These are phyloP conservation scores for Bassia scoparia DNA, from an alignment of 148 eudicot species.

Conservation along the genomic window DNA sequence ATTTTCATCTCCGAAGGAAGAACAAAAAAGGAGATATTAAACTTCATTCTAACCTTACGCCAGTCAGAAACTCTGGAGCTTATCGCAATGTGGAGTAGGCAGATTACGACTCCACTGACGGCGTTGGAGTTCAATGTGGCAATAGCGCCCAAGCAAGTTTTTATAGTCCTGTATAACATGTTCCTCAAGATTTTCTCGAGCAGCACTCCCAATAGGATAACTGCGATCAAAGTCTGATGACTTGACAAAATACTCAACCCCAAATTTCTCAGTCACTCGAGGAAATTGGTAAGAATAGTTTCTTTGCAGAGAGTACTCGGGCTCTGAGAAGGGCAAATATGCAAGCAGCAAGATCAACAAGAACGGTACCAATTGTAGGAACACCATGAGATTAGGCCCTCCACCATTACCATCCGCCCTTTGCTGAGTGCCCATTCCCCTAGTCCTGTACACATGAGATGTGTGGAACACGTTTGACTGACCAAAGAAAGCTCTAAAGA, in stretches of 20 bases:
- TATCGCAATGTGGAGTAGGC: slow-evolving; percentile 92
- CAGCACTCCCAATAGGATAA: slow-evolving; percentile 66
- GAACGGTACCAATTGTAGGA: slow-evolving; percentile 74
- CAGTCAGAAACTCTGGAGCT: slow-evolving; percentile 58
- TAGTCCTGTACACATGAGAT: slow-evolving; percentile 63
- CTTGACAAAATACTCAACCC: slow-evolving; percentile 72
- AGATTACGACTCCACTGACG: slow-evolving; percentile 87
- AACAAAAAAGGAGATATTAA: neutral
- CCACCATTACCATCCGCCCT: slow-evolving; percentile 51
- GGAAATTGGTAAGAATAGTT: slow-evolving; percentile 65
- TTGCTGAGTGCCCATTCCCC: slow-evolving; percentile 48
- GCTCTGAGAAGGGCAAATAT: slow-evolving; percentile 86
- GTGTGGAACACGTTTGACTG: slow-evolving; percentile 55
- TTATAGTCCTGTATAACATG: slow-evolving; percentile 79
- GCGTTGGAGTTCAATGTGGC: slow-evolving; percentile 91
- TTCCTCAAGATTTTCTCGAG: slow-evolving; percentile 57
- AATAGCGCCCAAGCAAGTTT: slow-evolving; percentile 77
- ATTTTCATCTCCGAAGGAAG: neutral
- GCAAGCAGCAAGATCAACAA: slow-evolving; percentile 78
- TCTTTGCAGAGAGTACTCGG: slow-evolving; percentile 85
- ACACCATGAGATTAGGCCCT: slow-evolving; percentile 65
- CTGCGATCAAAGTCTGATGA: slow-evolving; percentile 70
- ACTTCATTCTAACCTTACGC: slow-evolving; percentile 52
- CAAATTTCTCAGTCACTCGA: slow-evolving; percentile 58
- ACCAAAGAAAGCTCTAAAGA: slow-evolving; percentile 89